These are phyloP conservation scores for Pyropia haitanensis DNA, from an alignment of 23 red algal species.

Conservation along the genomic window DNA sequence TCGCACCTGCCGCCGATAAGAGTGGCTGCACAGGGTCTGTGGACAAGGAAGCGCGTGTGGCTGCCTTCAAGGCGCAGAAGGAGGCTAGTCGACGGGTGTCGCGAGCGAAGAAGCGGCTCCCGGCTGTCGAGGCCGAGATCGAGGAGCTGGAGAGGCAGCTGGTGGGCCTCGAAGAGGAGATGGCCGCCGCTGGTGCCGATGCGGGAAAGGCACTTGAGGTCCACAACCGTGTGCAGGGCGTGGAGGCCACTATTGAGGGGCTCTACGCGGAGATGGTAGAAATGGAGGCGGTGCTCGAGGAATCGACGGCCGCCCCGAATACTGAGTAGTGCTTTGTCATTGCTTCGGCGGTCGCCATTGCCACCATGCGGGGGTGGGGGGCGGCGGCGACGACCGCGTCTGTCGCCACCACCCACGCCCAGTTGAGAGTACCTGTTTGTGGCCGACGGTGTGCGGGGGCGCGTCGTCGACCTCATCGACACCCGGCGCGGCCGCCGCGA, in stretches of 20 bases:
- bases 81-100: not conserved
- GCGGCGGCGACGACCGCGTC: too few relatives aligned
- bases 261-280: not conserved
- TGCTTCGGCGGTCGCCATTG: too few relatives aligned
- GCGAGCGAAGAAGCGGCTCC: not conserved
- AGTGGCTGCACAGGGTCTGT: not conserved
- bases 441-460: too few relatives aligned
- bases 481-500: too few relatives aligned
- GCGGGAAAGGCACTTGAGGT: slow-evolving; percentile 2
- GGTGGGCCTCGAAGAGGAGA: not conserved
- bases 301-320: too few relatives aligned
- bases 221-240: not conserved
- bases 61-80: slow-evolving; percentile 3
- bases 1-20: not conserved
- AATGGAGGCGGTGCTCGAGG: not conserved
- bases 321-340: too few relatives aligned
- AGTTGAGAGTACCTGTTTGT: too few relatives aligned
- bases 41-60: slow-evolving; percentile 1
- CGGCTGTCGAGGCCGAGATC: slow-evolving; percentile 2
- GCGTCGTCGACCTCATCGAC: too few relatives aligned
- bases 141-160: not conserved
- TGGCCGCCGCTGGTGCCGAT: slow-evolving; percentile 1
- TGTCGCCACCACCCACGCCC: too few relatives aligned
- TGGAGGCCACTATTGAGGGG: not conserved
- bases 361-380: too few relatives aligned